A percentile compares a stretch with the other conserved stretches of the same genome.
Conservation (phyloP, 1,284 basidiomycete species). For the Fomitopsis betulina region DNA sequence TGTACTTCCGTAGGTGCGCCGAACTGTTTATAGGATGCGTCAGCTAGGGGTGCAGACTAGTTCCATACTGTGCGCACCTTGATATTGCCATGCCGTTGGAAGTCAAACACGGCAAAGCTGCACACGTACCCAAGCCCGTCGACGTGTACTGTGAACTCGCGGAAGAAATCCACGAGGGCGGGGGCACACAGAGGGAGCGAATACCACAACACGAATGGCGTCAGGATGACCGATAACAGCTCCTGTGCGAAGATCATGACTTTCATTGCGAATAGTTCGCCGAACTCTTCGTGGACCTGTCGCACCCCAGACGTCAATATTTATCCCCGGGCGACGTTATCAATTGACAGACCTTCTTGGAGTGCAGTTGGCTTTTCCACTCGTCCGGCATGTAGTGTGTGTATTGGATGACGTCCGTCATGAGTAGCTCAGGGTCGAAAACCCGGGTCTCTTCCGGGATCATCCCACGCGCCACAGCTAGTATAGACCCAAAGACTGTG, state of each 20-base stretch:
- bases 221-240: constrained; percentile 86
- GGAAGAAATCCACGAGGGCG: constrained; percentile 92
- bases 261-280: constrained; percentile 87
- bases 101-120: constrained; percentile 97
- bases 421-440: constrained; percentile 89
- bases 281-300: constrained; percentile 86
- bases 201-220: constrained; percentile 92
- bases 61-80: constrained; percentile 46
- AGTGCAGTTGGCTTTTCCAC: constrained; percentile 89
- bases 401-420: constrained; percentile 88
- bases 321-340: not conserved
- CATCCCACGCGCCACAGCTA: constrained; percentile 92
- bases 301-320: constrained; percentile 2
- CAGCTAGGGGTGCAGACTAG: not conserved
- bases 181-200: constrained; percentile 87
- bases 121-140: constrained; percentile 97
- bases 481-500: constrained; percentile 80
- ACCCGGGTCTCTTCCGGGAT: constrained; percentile 91
- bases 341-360: constrained; percentile 61
- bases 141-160: constrained; percentile 95
- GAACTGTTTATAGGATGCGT: constrained; percentile 42
- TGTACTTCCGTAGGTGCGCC: constrained; percentile 66
- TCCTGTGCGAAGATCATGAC: constrained; percentile 85
- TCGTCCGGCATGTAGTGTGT: constrained; percentile 95
- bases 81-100: constrained; percentile 85